Evolutionary conservation across 805 yeast genomes (phyloP).

Genomic region (Metschnikowia drakensbergensis): DNA sequence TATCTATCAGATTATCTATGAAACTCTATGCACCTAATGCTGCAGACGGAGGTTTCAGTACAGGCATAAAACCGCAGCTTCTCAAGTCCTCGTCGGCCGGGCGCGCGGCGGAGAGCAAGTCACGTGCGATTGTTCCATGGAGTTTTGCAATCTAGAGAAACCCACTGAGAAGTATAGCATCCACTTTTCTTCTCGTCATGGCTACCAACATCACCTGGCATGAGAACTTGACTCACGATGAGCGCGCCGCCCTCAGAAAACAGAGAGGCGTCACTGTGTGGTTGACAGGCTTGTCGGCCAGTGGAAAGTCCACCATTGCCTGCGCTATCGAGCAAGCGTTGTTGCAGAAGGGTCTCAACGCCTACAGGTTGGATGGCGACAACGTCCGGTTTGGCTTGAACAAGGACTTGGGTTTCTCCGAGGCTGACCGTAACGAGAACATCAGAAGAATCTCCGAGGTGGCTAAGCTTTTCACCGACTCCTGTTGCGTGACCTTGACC

Average conservation of each 20-base stretch:
- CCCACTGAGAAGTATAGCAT: slow-evolving; percentile 10
- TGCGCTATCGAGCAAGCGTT: slow-evolving; percentile 86
- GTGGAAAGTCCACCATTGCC: slow-evolving; percentile 93
- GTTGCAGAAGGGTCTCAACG: slow-evolving; percentile 61
- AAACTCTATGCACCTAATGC: no score
- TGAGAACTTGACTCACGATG: slow-evolving; percentile 77
- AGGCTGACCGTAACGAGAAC: slow-evolving; percentile 88
- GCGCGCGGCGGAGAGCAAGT: slow-evolving; percentile 5
- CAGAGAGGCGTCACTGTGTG: slow-evolving; percentile 90
- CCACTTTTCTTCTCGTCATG: slow-evolving; percentile 42
- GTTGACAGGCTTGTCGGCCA: slow-evolving; percentile 94
- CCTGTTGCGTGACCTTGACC: slow-evolving; percentile 83
- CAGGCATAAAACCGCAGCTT: no score
- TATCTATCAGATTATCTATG: no score
- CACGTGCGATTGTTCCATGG: slow-evolving; percentile 21
- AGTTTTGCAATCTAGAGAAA: slow-evolving; percentile 8
- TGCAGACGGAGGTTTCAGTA: no score
- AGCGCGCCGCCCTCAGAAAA: slow-evolving; percentile 65
- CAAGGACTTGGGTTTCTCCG: slow-evolving; percentile 91
- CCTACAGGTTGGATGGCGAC: slow-evolving; percentile 93
- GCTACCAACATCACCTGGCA: slow-evolving; percentile 98
- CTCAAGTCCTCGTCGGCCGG: neutral
- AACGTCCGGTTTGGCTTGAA: slow-evolving; percentile 92
- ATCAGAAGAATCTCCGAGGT: slow-evolving; percentile 95
- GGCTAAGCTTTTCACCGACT: slow-evolving; percentile 87